A percentile compares a stretch with the other conserved stretches of the same genome.
Conservation (phyloP, 2,329 filamentous ascomycete species). For the Chrysoporthe puriensis region DNA sequence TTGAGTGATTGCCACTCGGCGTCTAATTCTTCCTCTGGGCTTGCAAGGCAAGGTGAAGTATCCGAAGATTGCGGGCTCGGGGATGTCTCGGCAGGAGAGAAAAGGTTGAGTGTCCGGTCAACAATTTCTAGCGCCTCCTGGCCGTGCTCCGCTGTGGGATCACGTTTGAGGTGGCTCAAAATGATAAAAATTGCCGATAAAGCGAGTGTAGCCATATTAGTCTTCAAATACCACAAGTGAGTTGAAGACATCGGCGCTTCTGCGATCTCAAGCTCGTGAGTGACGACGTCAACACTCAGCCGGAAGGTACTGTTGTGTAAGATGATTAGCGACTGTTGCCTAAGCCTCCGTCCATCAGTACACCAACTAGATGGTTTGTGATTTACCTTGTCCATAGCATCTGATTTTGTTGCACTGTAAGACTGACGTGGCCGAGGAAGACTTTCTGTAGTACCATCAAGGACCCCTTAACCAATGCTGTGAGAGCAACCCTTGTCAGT, state of each 20-base stretch:
- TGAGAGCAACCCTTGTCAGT: not conserved
- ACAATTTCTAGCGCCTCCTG: not conserved
- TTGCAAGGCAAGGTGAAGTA: not conserved
- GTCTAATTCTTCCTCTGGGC: not conserved
- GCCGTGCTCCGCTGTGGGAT: not conserved
- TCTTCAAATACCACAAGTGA: not conserved
- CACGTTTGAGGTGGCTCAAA: not conserved
- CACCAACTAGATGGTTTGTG: not conserved
- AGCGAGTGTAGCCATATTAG: not conserved
- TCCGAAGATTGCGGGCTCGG: not conserved
- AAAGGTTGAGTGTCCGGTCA: not conserved
- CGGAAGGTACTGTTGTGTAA: not conserved
- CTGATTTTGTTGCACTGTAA: not conserved
- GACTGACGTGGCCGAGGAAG: not conserved
- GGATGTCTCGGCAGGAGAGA: not conserved
- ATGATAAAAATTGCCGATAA: not conserved
- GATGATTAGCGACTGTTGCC: not conserved
- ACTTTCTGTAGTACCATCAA: not conserved
- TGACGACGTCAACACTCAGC: not conserved
- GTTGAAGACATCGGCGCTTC: not conserved
- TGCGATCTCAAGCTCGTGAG: not conserved
- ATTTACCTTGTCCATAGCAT: conserved; percentile 4
- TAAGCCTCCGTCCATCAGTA: not conserved
- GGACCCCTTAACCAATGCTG: not conserved
- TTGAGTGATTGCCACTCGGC: not conserved